These are phyloP conservation scores for Chernovozyma sophiae-reginae DNA, from an alignment of 1,139 yeast genomes.

Conservation along the genomic window DNA sequence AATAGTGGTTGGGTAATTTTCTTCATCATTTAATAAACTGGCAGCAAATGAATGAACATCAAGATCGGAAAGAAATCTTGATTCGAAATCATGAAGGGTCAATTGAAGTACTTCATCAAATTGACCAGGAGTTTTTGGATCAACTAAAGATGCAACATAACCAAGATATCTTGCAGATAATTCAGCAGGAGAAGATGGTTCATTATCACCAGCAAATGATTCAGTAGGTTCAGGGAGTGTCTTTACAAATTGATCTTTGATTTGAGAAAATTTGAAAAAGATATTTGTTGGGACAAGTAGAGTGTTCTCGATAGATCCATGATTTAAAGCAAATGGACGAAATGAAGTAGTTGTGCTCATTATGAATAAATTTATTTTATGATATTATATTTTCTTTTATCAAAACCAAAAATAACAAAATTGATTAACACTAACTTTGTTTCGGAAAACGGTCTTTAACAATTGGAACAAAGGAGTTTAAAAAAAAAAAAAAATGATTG, in stretches of 20 bases:
- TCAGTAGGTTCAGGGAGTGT: slow-evolving; percentile 79
- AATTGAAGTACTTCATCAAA: slow-evolving; percentile 67
- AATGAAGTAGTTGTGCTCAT: slow-evolving; percentile 25
- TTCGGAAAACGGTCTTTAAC: too few relatives aligned
- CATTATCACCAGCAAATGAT: slow-evolving; percentile 81
- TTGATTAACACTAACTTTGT: too few relatives aligned
- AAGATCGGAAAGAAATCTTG: slow-evolving; percentile 65
- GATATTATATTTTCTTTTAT: too few relatives aligned
- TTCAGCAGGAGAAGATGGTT: slow-evolving; percentile 86
- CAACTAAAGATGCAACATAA: slow-evolving; percentile 60
- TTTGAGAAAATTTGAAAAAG: slow-evolving; percentile 78
- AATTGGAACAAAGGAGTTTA: too few relatives aligned
- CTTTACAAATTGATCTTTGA: slow-evolving; percentile 80
- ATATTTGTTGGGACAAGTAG: slow-evolving; percentile 79
- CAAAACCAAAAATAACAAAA: too few relatives aligned
- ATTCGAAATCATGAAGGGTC: slow-evolving; percentile 78
- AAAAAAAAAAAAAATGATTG: too few relatives aligned
- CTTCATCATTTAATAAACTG: slow-evolving; percentile 46
- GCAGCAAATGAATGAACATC: slow-evolving; percentile 93
- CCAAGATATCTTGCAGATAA: slow-evolving; percentile 82
- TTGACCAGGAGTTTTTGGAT: slow-evolving; percentile 45
- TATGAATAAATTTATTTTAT: neutral
- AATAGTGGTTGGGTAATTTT: slow-evolving; percentile 59
- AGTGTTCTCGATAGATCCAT: slow-evolving; percentile 86
- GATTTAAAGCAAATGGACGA: slow-evolving; percentile 74